Percentiles rank a stretch among this genome's conserved stretches.
phyloP scores from a whole-genome alignment of 352 stramenopile species.

The Phytophthora litchii region DNA sequence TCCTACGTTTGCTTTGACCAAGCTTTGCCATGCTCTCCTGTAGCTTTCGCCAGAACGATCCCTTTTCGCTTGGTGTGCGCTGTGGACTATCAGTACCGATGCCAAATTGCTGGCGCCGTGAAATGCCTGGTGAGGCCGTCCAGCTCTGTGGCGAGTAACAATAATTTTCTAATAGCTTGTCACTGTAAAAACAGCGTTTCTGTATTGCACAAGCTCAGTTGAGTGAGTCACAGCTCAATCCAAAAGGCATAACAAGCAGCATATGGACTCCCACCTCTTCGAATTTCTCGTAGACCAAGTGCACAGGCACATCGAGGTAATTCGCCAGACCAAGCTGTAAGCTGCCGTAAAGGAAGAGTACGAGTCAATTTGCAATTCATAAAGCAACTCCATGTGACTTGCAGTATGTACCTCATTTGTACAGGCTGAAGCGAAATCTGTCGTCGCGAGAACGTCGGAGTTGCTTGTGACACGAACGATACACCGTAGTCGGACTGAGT shows the following conservation, averaged over 20 bases:
- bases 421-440: slow-evolving; percentile 75
- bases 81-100: slow-evolving; percentile 63
- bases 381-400: neutral
- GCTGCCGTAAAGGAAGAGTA: slow-evolving; percentile 29
- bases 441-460: slow-evolving; percentile 55
- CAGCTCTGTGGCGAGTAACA: slow-evolving; percentile 87
- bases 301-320: slow-evolving; percentile 64
- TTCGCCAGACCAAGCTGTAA: slow-evolving; percentile 82
- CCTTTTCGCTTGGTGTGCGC: slow-evolving; percentile 35
- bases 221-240: slow-evolving; percentile 4
- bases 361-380: slow-evolving; percentile 5
- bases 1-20: slow-evolving; percentile 58
- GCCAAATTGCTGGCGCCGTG: slow-evolving; percentile 74
- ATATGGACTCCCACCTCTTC: slow-evolving; percentile 52
- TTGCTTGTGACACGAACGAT: slow-evolving; percentile 74
- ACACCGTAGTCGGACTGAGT: slow-evolving; percentile 79
- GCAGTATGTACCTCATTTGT: slow-evolving; percentile 70
- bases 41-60: slow-evolving; percentile 81
- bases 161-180: slow-evolving; percentile 84
- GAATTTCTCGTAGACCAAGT: slow-evolving; percentile 78
- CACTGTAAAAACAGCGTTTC: slow-evolving; percentile 82
- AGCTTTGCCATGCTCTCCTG: slow-evolving; percentile 76
- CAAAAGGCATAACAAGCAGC: neutral
- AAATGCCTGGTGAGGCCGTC: slow-evolving; percentile 75
- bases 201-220: slow-evolving; percentile 22